Base-by-base conservation (phyloP, 495 filamentous ascomycete species). In the Evernia prunastri region DNA sequence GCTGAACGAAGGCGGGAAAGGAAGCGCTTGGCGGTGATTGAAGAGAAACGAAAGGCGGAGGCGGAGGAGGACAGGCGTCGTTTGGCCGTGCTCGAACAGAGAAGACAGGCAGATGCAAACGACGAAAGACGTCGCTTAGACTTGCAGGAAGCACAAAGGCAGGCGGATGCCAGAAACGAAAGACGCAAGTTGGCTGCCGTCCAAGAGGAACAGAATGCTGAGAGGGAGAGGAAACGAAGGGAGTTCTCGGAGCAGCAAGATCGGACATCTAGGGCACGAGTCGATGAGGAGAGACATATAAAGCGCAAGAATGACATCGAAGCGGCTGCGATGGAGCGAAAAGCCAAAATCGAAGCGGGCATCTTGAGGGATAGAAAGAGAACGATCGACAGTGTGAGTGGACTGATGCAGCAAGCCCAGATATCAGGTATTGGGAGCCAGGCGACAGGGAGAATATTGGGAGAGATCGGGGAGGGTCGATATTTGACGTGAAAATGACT, bases 1-100 rank as follows among this genome's bases (percentile, higher is more conserved):
- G 66, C 66, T 18, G 66, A 64, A 39, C 45, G 18, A 25, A 37
- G 35, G 43, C 61, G 66, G 25, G 61, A 67, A 15, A 40, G 47
- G 20, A 6, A 58, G 13, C 66, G 56, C 36, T 29, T 60, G 20
- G 42, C n/a, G 4, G 20, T 61, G 17, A 51, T n/a, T 11, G 58
- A 65, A 47, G 29, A 35, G 43, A 17, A 36, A 23, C 40, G 40
- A 35, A 25, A 25, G 20, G 60, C 53, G 12, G 53, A 63, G 5
- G 63, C 63, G 25, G 23, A 17, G 11, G 63, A 60, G 43, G 53
- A 45, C 3, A 40, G 51, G 45, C 63, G 49, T 18, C 63, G 29
- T 2, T 37, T 59, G 40, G 20, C 8, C 27, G 31, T 59, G 7
- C 35, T 47, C 8, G 58, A 47, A 27, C 59, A 61, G 37, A 36